Evolutionary conservation across 257 asterid species (phyloP).

Genomic region (Petunia secreta): DNA sequence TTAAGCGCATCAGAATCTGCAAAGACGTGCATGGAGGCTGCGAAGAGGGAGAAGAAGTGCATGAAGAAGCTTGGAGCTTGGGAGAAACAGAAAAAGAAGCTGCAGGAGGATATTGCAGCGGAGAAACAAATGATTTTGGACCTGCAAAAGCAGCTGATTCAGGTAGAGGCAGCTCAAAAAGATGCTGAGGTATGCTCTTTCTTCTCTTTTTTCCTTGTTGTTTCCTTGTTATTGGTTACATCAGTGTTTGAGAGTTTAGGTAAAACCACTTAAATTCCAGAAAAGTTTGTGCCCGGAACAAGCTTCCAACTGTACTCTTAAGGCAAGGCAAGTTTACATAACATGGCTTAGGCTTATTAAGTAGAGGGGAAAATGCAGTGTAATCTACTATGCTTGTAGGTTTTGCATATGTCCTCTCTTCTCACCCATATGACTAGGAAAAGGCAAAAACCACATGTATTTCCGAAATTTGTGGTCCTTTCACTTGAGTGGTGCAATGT

Average conservation of each 20-base stretch:
- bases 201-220: conserved; percentile 15
- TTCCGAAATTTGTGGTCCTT: not conserved
- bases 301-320: too few relatives aligned
- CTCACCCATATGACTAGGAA: not conserved
- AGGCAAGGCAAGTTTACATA: too few relatives aligned
- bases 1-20: conserved; percentile 93
- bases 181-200: conserved; percentile 68
- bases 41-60: conserved; percentile 85
- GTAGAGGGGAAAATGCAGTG: not conserved
- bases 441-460: not conserved
- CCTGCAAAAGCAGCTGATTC: conserved; percentile 65
- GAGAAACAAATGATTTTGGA: conserved; percentile 66
- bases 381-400: not conserved
- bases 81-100: conserved; percentile 85
- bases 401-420: not conserved
- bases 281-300: too few relatives aligned
- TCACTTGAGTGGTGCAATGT: not conserved
- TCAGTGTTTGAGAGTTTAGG: not conserved
- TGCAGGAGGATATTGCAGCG: conserved; percentile 82
- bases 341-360: not conserved
- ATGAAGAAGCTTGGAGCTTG: conserved; percentile 77
- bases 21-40: conserved; percentile 67
- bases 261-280: too few relatives aligned
- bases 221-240: conserved; percentile 9
- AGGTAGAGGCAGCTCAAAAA: conserved; percentile 60